phyloP scores from a whole-genome alignment of 164 flowering plant genomes.

The Tetrastigma voinierianum region DNA sequence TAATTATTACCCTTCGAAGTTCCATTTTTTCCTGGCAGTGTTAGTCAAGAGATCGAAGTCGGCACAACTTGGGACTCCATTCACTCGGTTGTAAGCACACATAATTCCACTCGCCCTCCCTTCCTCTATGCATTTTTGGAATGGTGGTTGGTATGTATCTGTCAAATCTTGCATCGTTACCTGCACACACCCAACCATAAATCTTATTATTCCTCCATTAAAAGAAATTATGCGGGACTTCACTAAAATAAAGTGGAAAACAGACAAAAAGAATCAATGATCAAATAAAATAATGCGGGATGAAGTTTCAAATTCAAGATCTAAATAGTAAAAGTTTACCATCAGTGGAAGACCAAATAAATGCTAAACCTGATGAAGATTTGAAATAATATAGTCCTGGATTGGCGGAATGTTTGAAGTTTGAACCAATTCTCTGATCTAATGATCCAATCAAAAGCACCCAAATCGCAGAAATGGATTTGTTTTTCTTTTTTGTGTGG shows the following conservation, averaged over 20 bases:
- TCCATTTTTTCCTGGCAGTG: conserved; percentile 67
- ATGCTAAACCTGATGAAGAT: not conserved
- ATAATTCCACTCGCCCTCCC: conserved; percentile 83
- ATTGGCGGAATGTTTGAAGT: not conserved
- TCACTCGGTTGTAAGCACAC: conserved; percentile 89
- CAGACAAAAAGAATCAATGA: no score
- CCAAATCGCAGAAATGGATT: not conserved
- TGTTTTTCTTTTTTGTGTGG: no score
- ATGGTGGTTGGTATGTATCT: conserved; percentile 92
- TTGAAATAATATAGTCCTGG: not conserved
- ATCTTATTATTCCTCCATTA: not conserved
- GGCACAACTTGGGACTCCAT: conserved; percentile 87
- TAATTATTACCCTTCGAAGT: conserved; percentile 75
- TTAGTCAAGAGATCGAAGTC: conserved; percentile 61
- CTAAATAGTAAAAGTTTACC: no score
- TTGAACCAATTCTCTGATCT: not conserved
- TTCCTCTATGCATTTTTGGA: conserved; percentile 62
- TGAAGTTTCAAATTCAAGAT: no score
- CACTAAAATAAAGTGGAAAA: no score
- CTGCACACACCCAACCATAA: conserved; percentile 24
- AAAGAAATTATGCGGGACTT: no score
- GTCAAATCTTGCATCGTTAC: conserved; percentile 76
- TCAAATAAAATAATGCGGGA: no score
- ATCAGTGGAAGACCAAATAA: not conserved
- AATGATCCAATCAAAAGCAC: not conserved